phyloP scores from a whole-genome alignment of 306 rosid genomes.

The Pterocarpus santalinus region DNA sequence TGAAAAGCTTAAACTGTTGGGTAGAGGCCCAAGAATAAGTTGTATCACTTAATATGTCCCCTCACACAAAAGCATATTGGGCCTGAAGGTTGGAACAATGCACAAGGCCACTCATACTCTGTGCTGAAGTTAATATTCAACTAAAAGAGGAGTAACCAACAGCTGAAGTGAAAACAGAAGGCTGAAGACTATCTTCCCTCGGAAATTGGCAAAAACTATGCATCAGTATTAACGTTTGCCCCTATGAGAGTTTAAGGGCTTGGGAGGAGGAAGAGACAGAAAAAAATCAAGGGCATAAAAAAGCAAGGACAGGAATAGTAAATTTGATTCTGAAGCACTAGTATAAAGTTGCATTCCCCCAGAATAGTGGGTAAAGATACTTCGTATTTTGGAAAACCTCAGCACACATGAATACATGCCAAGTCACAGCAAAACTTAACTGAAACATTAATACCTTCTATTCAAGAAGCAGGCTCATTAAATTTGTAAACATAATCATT shows the following conservation, averaged over 20 bases:
- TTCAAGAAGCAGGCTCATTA: conserved; percentile 21
- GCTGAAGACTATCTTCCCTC: conserved; percentile 13
- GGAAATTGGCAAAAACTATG: conserved; percentile 27
- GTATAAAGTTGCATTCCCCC: conserved; percentile 12
- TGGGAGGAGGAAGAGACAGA: no score
- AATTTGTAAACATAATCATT: conserved; percentile 31
- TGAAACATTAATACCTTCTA: background rate
- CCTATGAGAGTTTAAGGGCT: background rate
- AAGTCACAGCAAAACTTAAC: conserved; percentile 4
- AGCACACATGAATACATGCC: background rate
- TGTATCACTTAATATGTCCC: background rate
- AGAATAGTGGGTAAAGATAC: conserved; percentile 1
- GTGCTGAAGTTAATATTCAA: conserved; percentile 24
- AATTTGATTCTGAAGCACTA: conserved; percentile 34
- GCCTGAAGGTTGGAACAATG: conserved; percentile 33
- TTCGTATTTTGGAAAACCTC: background rate
- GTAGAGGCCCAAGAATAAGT: background rate
- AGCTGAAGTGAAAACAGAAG: conserved; percentile 28
- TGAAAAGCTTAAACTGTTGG: background rate
- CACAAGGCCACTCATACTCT: conserved; percentile 17
- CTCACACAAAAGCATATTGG: conserved; percentile 18
- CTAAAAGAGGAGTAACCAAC: background rate
- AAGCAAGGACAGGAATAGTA: conserved; percentile 27
- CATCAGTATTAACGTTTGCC: conserved; percentile 23
- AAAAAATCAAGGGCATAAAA: background rate